A percentile compares a stretch with the other conserved stretches of the same genome.
Conservation (phyloP, 169 alveolate genomes). For the Plasmodium reichenowi region DNA sequence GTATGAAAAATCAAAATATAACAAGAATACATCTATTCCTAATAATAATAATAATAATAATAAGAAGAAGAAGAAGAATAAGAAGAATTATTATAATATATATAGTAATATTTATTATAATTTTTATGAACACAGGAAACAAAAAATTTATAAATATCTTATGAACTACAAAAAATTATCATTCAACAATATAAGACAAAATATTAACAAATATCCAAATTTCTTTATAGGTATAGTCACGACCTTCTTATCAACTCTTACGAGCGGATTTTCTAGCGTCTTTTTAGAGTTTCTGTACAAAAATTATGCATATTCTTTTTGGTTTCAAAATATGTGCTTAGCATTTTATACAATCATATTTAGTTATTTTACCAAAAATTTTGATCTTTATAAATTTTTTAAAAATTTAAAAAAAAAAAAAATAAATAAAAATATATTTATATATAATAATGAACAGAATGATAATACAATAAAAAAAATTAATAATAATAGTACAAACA, state of each 20-base stretch:
- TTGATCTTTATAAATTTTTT: not conserved
- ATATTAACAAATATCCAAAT: not conserved
- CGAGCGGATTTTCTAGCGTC: constrained; percentile 62
- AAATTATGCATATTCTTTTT: constrained; percentile 35
- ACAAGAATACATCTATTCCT: not conserved
- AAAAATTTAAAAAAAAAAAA: not conserved
- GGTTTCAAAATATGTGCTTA: constrained; percentile 50
- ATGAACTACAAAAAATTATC: too few species aligned
- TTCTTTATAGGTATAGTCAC: constrained; percentile 44
- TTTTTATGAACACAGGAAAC: not conserved
- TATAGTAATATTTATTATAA: not conserved
- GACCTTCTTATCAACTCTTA: constrained; percentile 41
- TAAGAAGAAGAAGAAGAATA: not conserved
- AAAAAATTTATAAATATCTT: not conserved
- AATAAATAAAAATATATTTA: not conserved
- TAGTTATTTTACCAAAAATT: constrained; percentile 17
- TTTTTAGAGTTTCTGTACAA: constrained; percentile 47
- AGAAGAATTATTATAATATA: not conserved
- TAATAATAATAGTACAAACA: not conserved
- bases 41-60: not conserved
- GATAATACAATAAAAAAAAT: not conserved
- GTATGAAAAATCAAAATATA: not conserved
- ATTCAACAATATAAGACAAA: not conserved
- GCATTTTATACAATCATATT: constrained; percentile 51
- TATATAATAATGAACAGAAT: not conserved